Conservation (phyloP, 2,329 filamentous ascomycete species). For the Aspergillus piperis region DNA sequence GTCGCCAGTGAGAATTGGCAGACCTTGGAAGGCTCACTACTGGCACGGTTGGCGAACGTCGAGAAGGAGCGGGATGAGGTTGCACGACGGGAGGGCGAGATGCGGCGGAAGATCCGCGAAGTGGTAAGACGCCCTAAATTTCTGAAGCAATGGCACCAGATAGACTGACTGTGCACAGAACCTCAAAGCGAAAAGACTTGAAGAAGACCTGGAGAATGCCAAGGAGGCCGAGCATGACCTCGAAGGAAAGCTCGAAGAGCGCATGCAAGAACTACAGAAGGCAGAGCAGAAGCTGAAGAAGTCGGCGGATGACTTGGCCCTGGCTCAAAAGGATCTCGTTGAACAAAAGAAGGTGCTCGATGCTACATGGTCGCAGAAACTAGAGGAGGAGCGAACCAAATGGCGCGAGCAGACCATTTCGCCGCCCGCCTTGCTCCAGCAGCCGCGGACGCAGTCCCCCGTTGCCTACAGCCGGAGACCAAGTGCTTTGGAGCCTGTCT, state of each 20-base stretch:
- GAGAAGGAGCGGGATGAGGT: constrained; percentile 93
- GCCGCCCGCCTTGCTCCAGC: constrained; percentile 39
- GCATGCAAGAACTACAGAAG: constrained; percentile 60
- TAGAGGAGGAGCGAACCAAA: constrained; percentile 66
- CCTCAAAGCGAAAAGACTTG: constrained; percentile 65
- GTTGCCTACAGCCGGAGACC: constrained; percentile 45
- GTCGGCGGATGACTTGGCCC: constrained; percentile 63
- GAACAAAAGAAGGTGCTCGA: constrained; percentile 63
- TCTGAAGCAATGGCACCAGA: background rate
- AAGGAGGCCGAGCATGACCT: constrained; percentile 44
- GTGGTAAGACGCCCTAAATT: constrained; percentile 57
- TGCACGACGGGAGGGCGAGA: constrained; percentile 76
- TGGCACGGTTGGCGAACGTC: constrained; percentile 72
- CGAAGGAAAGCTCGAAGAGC: constrained; percentile 61
- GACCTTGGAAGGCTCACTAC: constrained; percentile 83
- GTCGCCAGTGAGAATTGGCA: constrained; percentile 98
- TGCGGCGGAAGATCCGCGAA: constrained; percentile 87
- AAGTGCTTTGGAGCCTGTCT: constrained; percentile 40
- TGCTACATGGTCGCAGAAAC: constrained; percentile 56
- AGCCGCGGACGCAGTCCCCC: constrained; percentile 43
- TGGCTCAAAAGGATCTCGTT: constrained; percentile 58
- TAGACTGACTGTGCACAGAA: constrained; percentile 52
- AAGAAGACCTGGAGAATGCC: constrained; percentile 79
- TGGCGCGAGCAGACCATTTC: constrained; percentile 54
- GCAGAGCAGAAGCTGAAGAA: constrained; percentile 44